Evolutionary conservation across 1,139 yeast species (phyloP), one percentile per base, ranked within the genome.

Genomic region (Geotrichum cucujoidarum): DNA sequence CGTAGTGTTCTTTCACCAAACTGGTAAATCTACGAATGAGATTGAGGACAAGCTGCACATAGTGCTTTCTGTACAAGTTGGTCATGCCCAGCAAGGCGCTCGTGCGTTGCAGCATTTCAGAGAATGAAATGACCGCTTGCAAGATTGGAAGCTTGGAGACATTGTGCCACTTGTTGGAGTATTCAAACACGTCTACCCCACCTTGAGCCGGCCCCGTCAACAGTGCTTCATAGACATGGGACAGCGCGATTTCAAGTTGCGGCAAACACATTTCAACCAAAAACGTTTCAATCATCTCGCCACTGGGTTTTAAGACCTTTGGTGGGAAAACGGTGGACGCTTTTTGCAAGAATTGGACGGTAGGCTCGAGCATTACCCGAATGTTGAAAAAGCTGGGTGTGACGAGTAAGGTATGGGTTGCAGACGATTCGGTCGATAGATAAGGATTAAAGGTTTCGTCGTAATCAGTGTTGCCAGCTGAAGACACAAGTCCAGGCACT

Each of bases 381-480:
- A 89, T 86, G 59, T 89, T 87, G 66, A 84, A 81, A n/a, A 88
- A 76, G 58, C 81, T 81, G 3, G 88, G 80, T 0, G 85, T 81
- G 1, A 86, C 86, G 38, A 90, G 70, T 1, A 83, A 76, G 52
- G 83, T 82, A 48, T 84, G 82, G 55, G 59, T 53, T 20, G 63
- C 52, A 14, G 37, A 43, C 13, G 52, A 43, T 22, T 52, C 53
- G 20, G 40, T 17, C 3, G 52, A 51, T 13, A 51, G 43, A 31
- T 48, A 50, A 2, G 53, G 53, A 16, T 48, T 30, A 53, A 58
- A 29, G 43, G 40, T 20, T 5, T 43, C 40, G 11, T 38, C 43
- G 46, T 34, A 40, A 35, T 35, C 44, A 29, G 47, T 18, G 47
- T 47, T 36, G 41, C 52, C 33, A 37, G 64, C 64, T 10, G 57